These are phyloP conservation scores for Oryza glumipatula DNA, from an alignment of 176 grass and related monocot genomes.

Conservation along the genomic window DNA sequence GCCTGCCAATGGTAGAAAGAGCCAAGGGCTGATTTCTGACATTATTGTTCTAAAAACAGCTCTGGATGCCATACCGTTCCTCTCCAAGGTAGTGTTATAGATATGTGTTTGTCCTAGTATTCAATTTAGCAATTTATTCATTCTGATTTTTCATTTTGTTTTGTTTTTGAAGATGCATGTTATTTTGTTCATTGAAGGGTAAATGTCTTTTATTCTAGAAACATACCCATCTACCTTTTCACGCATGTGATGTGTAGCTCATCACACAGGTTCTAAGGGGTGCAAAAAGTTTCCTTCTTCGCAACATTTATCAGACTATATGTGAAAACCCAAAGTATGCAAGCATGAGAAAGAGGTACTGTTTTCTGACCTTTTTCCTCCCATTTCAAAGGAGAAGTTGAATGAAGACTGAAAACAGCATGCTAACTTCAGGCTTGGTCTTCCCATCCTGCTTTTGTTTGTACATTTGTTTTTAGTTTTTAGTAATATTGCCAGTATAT, in stretches of 20 bases:
- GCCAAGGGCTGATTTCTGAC: slow-evolving; percentile 85
- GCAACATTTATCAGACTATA: slow-evolving; percentile 85
- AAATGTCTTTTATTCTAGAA: slow-evolving; percentile 4
- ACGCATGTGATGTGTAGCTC: slow-evolving; percentile 23
- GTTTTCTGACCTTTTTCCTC: slow-evolving; percentile 22
- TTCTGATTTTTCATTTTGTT: slow-evolving; percentile 12
- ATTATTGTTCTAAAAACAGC: slow-evolving; percentile 98
- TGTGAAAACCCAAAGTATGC: slow-evolving; percentile 88
- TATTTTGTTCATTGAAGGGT: background rate
- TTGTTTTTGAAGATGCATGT: background rate
- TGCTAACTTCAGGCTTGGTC: background rate
- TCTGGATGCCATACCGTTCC: slow-evolving; percentile 88
- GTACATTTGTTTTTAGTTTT: slow-evolving; percentile 12
- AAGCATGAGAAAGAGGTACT: slow-evolving; percentile 82
- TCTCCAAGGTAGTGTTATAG: slow-evolving; percentile 65
- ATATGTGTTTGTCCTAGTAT: slow-evolving; percentile 1
- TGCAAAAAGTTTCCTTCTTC: slow-evolving; percentile 89
- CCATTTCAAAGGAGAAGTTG: slow-evolving; percentile 30
- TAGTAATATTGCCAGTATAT: slow-evolving; percentile 20
- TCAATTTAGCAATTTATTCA: slow-evolving; percentile 21
- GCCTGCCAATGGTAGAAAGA: slow-evolving; percentile 78
- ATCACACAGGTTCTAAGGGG: slow-evolving; percentile 79
- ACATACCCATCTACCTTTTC: slow-evolving; percentile 20
- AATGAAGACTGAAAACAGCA: background rate
- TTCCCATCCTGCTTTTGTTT: slow-evolving; percentile 1